Base-by-base conservation (phyloP, 805 yeast species). In the Lipomyces yamanashiensis region DNA sequence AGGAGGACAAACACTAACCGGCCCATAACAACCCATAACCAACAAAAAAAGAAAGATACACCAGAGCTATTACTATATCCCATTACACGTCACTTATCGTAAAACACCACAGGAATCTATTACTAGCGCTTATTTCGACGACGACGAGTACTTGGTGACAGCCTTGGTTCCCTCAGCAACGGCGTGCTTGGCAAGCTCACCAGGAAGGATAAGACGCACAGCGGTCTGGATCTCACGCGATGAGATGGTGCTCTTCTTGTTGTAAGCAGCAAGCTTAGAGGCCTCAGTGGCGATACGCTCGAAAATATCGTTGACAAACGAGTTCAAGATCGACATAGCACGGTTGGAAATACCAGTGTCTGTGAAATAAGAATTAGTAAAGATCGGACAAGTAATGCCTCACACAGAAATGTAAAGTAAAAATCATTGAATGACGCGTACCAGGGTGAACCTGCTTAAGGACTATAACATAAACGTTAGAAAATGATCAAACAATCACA, bases 191-290 rank as follows among this genome's bases (percentile, higher is more conserved):
- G 97, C 97, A 79, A 92, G 86, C 85, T 92, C 98, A 87, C 98
- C 98, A 74, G 98, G 98, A 75, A 92, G 87, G 81, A 92, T 92
- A 77, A 92, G 87, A 87, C 97, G 90, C 72, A 92, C 98, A 73
- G 98, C 98, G 74, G 98, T 92, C 85, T 92, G 98, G 76, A 92
- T 92, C 84, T 92, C 98, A 85, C 98, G 91, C 68, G 98, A 96
- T 72, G 97, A 91, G 77, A 93, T 92, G 74, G 98, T 92, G 66
- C 97, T 90, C 84, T 92, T 92, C 86, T 92, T 92, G 90, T 92
- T 92, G 89, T 92, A 92, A 77, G 97, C 96, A 82, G 98, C 98
- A 76, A 93, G 87, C 84, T 92, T 93, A 72, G 98, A 92, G 75
- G 98, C 97, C 84, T 92, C 98, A 75, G 93, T 82, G 74, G 98